A percentile compares a stretch with the other conserved stretches of the same genome.
phyloP scores from a whole-genome alignment of 495 filamentous ascomycete genomes.

The Trichoderma parareesei region DNA sequence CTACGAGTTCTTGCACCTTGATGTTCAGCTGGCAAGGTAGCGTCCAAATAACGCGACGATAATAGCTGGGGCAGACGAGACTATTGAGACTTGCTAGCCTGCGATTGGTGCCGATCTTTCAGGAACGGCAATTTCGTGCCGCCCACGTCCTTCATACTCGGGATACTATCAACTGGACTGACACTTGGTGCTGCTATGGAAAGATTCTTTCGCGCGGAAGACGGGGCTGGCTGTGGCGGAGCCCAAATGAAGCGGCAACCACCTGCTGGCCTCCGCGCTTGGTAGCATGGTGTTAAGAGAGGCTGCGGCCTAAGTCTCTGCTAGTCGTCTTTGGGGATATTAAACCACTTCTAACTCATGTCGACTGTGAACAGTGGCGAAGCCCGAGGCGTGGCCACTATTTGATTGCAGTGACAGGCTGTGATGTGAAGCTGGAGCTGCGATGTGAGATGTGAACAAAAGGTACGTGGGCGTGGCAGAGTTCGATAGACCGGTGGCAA shows the following conservation, averaged over 20 bases:
- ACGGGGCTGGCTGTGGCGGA: not conserved
- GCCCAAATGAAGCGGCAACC: not conserved
- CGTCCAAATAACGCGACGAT: not conserved
- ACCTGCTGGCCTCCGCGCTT: not conserved
- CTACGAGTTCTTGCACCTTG: not conserved
- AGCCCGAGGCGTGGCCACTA: not conserved
- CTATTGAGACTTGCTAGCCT: slow-evolving; percentile 1
- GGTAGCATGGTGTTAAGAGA: not conserved
- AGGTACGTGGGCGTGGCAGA: not conserved
- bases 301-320: not conserved
- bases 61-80: not conserved
- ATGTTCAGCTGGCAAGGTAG: not conserved
- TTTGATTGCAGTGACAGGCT: not conserved
- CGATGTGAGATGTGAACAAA: not conserved
- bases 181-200: not conserved
- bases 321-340: not conserved
- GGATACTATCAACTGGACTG: not conserved
- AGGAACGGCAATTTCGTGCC: not conserved
- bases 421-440: not conserved
- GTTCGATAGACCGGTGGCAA: no score
- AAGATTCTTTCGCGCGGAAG: not conserved
- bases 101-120: not conserved
- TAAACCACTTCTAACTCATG: not conserved
- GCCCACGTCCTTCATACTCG: not conserved
- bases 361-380: not conserved